These are phyloP conservation scores for Acarospora socialis DNA, from an alignment of 2,329 filamentous ascomycete genomes.

Conservation along the genomic window DNA sequence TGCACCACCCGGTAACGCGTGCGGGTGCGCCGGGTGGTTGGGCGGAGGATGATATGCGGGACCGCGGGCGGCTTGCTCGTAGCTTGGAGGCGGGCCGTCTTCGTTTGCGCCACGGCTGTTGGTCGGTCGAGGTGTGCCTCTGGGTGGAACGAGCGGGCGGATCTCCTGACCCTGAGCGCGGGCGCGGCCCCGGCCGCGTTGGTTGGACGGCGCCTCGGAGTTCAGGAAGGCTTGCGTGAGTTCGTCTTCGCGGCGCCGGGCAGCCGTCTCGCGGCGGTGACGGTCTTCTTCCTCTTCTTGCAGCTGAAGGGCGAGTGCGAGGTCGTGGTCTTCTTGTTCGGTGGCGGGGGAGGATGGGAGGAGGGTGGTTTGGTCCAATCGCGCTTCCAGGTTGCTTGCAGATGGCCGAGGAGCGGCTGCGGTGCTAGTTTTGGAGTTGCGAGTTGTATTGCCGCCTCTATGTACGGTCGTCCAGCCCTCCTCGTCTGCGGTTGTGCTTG, in stretches of 20 bases:
- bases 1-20: constrained; percentile 16
- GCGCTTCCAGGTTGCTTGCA: constrained; percentile 7
- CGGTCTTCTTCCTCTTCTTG: constrained; percentile 88
- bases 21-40: constrained; percentile 29
- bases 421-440: constrained; percentile 4
- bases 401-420: constrained; percentile 13
- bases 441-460: constrained; percentile 18
- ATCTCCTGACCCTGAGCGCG: constrained; percentile 17
- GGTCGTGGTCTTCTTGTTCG: constrained; percentile 64
- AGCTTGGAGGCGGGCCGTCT: constrained; percentile 47
- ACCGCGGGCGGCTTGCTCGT: constrained; percentile 47
- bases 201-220: constrained; percentile 36
- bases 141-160: constrained; percentile 33
- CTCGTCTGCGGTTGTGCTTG: constrained; percentile 20
- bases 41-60: constrained; percentile 40
- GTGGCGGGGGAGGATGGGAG: constrained; percentile 21
- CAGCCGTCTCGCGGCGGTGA: constrained; percentile 45
- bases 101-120: constrained; percentile 20
- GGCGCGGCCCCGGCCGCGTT: constrained; percentile 11
- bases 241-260: constrained; percentile 49
- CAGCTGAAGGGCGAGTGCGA: constrained; percentile 79
- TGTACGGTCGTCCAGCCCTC: constrained; percentile 45
- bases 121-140: constrained; percentile 13
- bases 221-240: constrained; percentile 59
- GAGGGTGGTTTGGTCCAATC: constrained; percentile 10